phyloP scores from a whole-genome alignment of 495 filamentous ascomycete species.

The Pyronema domesticum region DNA sequence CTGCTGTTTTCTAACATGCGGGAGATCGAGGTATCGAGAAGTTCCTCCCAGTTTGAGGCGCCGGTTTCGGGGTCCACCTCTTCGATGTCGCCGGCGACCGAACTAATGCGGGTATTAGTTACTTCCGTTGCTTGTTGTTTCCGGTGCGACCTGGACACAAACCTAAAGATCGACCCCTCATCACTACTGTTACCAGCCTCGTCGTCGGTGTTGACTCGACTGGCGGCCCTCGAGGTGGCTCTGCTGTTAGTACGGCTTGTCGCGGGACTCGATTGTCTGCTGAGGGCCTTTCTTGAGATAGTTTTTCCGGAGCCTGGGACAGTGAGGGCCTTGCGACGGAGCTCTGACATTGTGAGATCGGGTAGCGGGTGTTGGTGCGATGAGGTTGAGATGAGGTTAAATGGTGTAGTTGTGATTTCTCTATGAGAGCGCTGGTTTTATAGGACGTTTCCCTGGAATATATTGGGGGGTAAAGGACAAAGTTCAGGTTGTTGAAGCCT shows the following conservation, averaged over 20 bases:
- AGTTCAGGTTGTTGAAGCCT: too few species aligned
- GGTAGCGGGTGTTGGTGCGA: neutral
- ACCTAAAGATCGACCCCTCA: conserved; percentile 56
- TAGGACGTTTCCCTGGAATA: too few species aligned
- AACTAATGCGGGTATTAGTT: conserved; percentile 24
- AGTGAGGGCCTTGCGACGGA: conserved; percentile 68
- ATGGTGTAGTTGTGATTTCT: too few species aligned
- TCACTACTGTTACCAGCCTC: conserved; percentile 46
- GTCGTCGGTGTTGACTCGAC: conserved; percentile 53
- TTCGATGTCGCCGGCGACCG: conserved; percentile 28
- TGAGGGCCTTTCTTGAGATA: conserved; percentile 72
- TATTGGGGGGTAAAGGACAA: too few species aligned
- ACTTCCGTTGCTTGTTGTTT: neutral
- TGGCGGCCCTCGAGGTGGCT: conserved; percentile 32
- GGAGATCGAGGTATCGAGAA: conserved; percentile 52
- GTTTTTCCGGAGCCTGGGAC: conserved; percentile 54
- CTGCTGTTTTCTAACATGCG: conserved; percentile 68
- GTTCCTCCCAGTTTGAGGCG: conserved; percentile 44
- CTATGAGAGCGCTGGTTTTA: too few species aligned
- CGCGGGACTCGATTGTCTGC: conserved; percentile 45
- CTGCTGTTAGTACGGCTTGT: conserved; percentile 45
- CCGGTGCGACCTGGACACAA: conserved; percentile 23
- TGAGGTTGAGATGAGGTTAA: too few species aligned
- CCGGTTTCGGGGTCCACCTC: conserved; percentile 37
- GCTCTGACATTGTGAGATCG: conserved; percentile 44